Percentiles rank a stretch among this genome's conserved stretches.
Evolutionary conservation across 441 rosid species (phyloP).

Genomic region (Hura crepitans): DNA sequence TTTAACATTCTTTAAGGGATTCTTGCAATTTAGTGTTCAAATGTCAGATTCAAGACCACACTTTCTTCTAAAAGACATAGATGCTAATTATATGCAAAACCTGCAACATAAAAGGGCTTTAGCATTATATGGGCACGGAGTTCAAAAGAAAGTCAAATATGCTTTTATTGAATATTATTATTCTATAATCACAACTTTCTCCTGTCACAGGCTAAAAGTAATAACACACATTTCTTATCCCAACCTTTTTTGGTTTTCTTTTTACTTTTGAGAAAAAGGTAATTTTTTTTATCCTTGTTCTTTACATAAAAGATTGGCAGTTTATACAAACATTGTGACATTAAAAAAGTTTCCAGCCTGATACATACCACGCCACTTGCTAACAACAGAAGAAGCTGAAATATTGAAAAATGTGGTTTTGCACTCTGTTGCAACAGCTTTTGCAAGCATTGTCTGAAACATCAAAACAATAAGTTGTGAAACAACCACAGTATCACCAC

Average conservation of each 20-base stretch:
- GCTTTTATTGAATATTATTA: not conserved
- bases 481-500: not conserved
- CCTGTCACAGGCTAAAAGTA: not conserved
- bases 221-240: not conserved
- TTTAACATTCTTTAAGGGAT: not conserved
- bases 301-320: not conserved
- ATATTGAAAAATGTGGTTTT: slow-evolving; percentile 96
- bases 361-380: slow-evolving; percentile 94
- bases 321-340: not conserved
- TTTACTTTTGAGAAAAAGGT: too few relatives aligned
- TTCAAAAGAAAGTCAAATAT: slow-evolving; percentile 1
- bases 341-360: not conserved
- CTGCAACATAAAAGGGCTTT: not conserved
- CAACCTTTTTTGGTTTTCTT: not conserved
- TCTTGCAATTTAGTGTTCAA: not conserved
- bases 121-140: not conserved
- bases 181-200: not conserved
- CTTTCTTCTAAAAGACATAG: not conserved
- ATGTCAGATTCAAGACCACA: not conserved
- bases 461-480: slow-evolving; percentile 15
- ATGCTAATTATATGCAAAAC: not conserved
- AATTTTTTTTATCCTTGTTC: too few relatives aligned
- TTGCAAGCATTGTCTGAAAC: slow-evolving; percentile 94
- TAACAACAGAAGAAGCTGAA: slow-evolving; percentile 96
- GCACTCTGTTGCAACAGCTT: slow-evolving; percentile 99